A percentile compares a stretch with the other conserved stretches of the same genome.
These are phyloP conservation scores for Cyanidioschyzon merolae DNA, from an alignment of 23 red algal genomes.

Conservation along the genomic window DNA sequence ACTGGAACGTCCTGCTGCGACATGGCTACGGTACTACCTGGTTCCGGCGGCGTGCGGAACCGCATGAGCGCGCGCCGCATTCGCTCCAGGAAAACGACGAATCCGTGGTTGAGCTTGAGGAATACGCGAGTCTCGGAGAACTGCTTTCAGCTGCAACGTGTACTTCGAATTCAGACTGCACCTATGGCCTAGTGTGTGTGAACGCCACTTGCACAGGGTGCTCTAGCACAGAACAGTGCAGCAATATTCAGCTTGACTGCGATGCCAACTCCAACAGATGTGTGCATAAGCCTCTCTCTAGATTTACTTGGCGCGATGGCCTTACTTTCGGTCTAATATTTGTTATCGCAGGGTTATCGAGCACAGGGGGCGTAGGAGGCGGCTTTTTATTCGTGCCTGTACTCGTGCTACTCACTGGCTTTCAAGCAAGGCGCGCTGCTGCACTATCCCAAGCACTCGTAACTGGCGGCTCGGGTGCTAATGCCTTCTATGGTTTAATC, in stretches of 20 bases:
- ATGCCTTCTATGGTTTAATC: constrained; percentile 24
- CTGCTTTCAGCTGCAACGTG: no score
- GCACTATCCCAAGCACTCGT: constrained; percentile 29
- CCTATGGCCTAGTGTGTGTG: constrained; percentile 13
- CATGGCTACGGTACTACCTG: no score
- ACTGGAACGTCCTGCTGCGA: no score
- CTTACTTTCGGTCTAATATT: constrained; percentile 27
- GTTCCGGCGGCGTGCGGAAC: no score
- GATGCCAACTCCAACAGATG: neutral
- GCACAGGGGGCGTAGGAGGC: constrained; percentile 24
- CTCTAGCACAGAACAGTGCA: neutral
- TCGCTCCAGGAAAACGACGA: no score
- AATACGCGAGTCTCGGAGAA: no score
- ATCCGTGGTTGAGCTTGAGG: no score
- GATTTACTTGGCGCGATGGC: constrained; percentile 27
- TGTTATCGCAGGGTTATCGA: constrained; percentile 27
- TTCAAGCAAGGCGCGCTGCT: constrained; percentile 18
- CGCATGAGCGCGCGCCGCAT: no score
- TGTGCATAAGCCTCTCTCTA: constrained; percentile 17
- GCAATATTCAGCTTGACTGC: constrained; percentile 20
- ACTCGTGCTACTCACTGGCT: constrained; percentile 23
- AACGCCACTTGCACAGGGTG: constrained; percentile 14
- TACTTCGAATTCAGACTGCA: constrained; percentile 6
- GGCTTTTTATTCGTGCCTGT: constrained; percentile 28
- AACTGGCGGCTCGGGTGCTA: constrained; percentile 22